Evolutionary conservation across 148 eudicot species (phyloP).

Genomic region (Amaranthus cruentus): DNA sequence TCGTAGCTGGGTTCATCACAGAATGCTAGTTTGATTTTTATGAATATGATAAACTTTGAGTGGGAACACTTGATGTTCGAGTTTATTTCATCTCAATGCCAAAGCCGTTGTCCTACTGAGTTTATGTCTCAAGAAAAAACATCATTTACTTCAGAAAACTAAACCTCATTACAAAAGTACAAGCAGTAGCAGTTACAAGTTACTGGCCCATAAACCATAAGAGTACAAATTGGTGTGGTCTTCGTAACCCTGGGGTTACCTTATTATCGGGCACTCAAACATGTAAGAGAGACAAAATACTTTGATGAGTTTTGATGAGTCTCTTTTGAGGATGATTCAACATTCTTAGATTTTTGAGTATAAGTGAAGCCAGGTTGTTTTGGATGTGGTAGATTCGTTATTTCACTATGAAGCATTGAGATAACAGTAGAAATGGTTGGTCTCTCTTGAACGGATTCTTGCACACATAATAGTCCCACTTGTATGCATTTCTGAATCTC

Average conservation of each 20-base stretch:
- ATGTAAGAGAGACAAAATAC: slow-evolving; percentile 1
- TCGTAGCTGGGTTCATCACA: too few relatives aligned
- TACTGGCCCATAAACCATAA: neutral
- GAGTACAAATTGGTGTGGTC: neutral
- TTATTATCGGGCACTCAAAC: slow-evolving; percentile 10
- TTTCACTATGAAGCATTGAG: slow-evolving; percentile 20
- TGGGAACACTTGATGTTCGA: too few relatives aligned
- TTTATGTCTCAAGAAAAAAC: too few relatives aligned
- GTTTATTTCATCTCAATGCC: too few relatives aligned
- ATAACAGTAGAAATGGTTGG: slow-evolving; percentile 34
- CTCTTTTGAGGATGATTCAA: slow-evolving; percentile 1
- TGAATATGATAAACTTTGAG: too few relatives aligned
- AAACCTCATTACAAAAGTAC: too few relatives aligned
- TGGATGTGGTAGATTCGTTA: slow-evolving; percentile 10
- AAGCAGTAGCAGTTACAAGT: too few relatives aligned
- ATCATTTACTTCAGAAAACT: too few relatives aligned
- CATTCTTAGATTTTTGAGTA: neutral
- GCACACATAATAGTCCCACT: slow-evolving; percentile 54
- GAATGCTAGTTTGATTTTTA: too few relatives aligned
- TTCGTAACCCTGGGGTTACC: neutral
- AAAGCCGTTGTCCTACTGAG: too few relatives aligned
- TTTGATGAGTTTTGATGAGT: neutral
- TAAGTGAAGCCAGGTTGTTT: slow-evolving; percentile 11
- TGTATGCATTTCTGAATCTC: slow-evolving; percentile 38
- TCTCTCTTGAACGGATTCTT: slow-evolving; percentile 39